These are phyloP conservation scores for Yamadazyma kanchanaburiensis DNA, from an alignment of 1,139 yeast species.

Conservation along the genomic window DNA sequence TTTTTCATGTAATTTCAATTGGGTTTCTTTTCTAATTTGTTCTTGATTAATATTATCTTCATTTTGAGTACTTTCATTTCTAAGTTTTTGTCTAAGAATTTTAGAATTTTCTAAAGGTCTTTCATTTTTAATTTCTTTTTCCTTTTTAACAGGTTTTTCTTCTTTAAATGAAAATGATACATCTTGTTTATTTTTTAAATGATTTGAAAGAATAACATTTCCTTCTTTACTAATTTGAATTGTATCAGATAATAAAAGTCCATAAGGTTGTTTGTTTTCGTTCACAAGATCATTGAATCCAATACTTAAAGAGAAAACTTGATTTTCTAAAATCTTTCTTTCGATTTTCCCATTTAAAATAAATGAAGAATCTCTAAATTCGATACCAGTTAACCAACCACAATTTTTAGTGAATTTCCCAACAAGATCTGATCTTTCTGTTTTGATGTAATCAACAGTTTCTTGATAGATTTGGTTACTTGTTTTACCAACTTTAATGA, in stretches of 20 bases:
- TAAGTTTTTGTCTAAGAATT: slow-evolving; percentile 72
- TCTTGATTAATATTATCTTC: slow-evolving; percentile 71
- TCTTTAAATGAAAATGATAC: slow-evolving; percentile 85
- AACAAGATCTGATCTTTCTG: slow-evolving; percentile 61
- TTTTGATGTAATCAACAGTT: slow-evolving; percentile 55
- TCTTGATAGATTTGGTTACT: slow-evolving; percentile 68
- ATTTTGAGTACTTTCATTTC: slow-evolving; percentile 70
- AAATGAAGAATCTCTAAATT: slow-evolving; percentile 78
- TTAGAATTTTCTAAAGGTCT: slow-evolving; percentile 41
- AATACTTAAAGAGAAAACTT: slow-evolving; percentile 70
- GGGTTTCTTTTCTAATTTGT: slow-evolving; percentile 78
- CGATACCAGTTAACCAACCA: slow-evolving; percentile 91
- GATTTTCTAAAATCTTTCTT: slow-evolving; percentile 64
- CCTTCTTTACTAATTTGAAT: slow-evolving; percentile 62
- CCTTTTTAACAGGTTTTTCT: slow-evolving; percentile 26
- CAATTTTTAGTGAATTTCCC: slow-evolving; percentile 70
- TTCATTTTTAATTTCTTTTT: slow-evolving; percentile 31
- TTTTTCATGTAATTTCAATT: slow-evolving; percentile 76
- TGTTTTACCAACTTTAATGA: slow-evolving; percentile 64
- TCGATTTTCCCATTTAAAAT: slow-evolving; percentile 74
- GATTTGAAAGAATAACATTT: slow-evolving; percentile 68
- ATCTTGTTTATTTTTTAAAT: slow-evolving; percentile 69
- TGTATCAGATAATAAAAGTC: slow-evolving; percentile 81
- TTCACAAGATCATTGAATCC: slow-evolving; percentile 69
- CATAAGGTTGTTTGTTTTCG: slow-evolving; percentile 50